Conservation (phyloP, 371 early-diverging fungal species). For the Mucor velutinosus region DNA sequence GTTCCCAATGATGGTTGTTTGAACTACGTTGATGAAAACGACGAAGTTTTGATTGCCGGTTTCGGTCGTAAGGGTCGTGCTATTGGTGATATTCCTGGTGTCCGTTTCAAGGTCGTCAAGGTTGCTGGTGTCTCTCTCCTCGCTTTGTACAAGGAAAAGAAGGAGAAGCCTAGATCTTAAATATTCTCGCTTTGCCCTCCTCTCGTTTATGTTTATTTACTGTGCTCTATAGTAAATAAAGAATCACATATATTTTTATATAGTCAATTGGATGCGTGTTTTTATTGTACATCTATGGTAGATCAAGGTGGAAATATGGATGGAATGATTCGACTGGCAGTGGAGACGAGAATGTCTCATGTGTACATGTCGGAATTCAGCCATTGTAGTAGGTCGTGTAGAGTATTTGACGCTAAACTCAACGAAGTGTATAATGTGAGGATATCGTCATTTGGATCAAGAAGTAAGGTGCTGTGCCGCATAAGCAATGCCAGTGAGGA, state of each 20-base stretch:
- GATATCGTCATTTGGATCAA: not conserved
- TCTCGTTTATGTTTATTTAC: not conserved
- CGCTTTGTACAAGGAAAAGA: conserved; percentile 99
- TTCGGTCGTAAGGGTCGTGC: conserved; percentile 90
- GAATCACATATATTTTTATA: not conserved
- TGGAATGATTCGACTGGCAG: not conserved
- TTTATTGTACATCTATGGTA: not conserved
- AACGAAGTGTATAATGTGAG: not conserved
- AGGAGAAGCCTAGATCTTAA: conserved; percentile 99
- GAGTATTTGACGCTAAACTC: not conserved
- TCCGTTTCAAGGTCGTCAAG: conserved; percentile 99
- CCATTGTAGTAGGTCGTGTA: too few species aligned
- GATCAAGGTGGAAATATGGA: not conserved
- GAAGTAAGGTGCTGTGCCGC: conserved; percentile 10
- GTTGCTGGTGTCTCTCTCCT: conserved; percentile 99
- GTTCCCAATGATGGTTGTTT: conserved; percentile 99
- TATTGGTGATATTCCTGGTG: conserved; percentile 99
- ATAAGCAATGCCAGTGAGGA: conserved; percentile 28
- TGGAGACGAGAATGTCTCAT: not conserved
- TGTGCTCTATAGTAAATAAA: not conserved
- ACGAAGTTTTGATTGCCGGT: conserved; percentile 96
- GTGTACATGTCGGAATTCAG: too few species aligned
- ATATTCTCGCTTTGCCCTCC: conserved; percentile 11
- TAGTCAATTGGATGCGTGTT: not conserved
- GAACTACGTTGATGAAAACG: conserved; percentile 98